Evolutionary conservation across 2,329 filamentous ascomycete species (phyloP).

Genomic region (Rosellinia necatrix): DNA sequence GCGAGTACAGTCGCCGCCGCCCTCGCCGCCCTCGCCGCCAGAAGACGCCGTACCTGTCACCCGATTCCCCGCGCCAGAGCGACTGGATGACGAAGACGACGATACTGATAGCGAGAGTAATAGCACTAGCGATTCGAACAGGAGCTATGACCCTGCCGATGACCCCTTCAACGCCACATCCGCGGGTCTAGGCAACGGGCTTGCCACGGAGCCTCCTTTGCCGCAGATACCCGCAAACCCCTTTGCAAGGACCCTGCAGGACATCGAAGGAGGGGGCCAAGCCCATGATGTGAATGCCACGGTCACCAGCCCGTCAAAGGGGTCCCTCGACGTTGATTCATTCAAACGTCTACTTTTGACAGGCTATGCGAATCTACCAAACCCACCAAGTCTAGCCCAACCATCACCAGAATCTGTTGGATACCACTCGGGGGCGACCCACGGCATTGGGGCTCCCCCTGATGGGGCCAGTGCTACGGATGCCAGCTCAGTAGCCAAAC

Average conservation of each 20-base stretch:
- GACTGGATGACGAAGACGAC: slow-evolving; percentile 34
- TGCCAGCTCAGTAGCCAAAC: slow-evolving; percentile 61
- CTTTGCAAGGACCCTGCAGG: slow-evolving; percentile 60
- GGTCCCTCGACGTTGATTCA: slow-evolving; percentile 73
- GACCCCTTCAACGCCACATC: slow-evolving; percentile 34
- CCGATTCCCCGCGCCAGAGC: slow-evolving; percentile 33
- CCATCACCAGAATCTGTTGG: slow-evolving; percentile 33
- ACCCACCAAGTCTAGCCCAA: slow-evolving; percentile 33
- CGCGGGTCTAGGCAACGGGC: slow-evolving; percentile 21
- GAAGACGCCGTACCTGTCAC: slow-evolving; percentile 50
- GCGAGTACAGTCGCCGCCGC: slow-evolving; percentile 67
- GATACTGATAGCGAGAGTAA: slow-evolving; percentile 33
- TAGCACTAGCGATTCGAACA: slow-evolving; percentile 34
- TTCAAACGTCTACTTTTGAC: slow-evolving; percentile 79
- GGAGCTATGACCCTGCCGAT: slow-evolving; percentile 34
- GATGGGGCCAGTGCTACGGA: slow-evolving; percentile 61
- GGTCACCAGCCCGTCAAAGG: slow-evolving; percentile 43
- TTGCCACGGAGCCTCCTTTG: slow-evolving; percentile 29
- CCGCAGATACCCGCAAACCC: slow-evolving; percentile 52
- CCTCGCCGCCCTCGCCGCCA: slow-evolving; percentile 62
- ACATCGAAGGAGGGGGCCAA: slow-evolving; percentile 49
- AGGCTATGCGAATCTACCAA: slow-evolving; percentile 57
- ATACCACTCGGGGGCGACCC: slow-evolving; percentile 28
- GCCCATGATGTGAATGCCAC: slow-evolving; percentile 42
- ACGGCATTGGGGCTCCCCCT: slow-evolving; percentile 32